Conservation (phyloP, 208 protist species). For the Balamuthia mandrillaris region DNA sequence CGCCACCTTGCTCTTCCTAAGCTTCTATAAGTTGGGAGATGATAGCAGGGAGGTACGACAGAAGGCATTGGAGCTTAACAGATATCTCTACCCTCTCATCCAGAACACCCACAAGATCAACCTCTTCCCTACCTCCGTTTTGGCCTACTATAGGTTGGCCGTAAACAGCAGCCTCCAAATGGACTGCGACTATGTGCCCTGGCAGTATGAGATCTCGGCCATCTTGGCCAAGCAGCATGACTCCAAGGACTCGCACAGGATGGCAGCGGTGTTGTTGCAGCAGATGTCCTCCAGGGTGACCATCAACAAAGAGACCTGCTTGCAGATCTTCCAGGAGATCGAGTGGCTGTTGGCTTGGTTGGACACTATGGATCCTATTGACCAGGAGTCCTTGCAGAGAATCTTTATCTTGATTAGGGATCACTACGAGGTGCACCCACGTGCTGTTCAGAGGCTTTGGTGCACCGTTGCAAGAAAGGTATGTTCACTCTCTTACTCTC, state of each 20-base stretch:
- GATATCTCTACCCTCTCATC: neutral
- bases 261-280: slow-evolving; percentile 15
- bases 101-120: neutral
- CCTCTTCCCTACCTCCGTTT: neutral
- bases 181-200: slow-evolving; percentile 9
- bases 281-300: neutral
- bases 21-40: slow-evolving; percentile 29
- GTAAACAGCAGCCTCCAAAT: neutral
- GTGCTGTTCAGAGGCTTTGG: slow-evolving; percentile 26
- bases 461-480: slow-evolving; percentile 30
- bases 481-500: neutral
- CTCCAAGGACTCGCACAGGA: neutral
- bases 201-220: slow-evolving; percentile 33
- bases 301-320: neutral
- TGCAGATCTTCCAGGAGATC: slow-evolving; percentile 13
- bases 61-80: neutral
- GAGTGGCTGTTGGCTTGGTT: slow-evolving; percentile 36
- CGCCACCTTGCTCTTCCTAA: neutral
- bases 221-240: slow-evolving; percentile 1
- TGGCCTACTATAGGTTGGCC: slow-evolving; percentile 24
- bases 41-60: neutral
- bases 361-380: neutral
- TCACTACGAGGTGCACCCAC: neutral
- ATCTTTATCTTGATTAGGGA: slow-evolving; percentile 28
- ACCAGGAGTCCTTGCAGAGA: neutral